Evolutionary conservation across 768 basidiomycete species (phyloP).

Genomic region (Asterophora parasitica): DNA sequence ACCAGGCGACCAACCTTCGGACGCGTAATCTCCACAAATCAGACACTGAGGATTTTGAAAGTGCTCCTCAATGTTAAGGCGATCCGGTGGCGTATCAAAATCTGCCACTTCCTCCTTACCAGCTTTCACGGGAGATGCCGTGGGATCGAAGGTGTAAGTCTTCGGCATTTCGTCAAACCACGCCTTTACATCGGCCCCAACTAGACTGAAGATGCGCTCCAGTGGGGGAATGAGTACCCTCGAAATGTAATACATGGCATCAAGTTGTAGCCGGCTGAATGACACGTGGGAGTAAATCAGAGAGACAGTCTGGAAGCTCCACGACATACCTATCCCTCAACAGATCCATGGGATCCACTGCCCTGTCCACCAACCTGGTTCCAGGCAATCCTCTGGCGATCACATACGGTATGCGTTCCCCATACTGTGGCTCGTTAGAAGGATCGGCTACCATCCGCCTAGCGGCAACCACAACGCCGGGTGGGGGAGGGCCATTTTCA

Average conservation of each 20-base stretch:
- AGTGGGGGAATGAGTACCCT: slow-evolving; percentile 85
- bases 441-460: slow-evolving; percentile 69
- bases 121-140: slow-evolving; percentile 25
- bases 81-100: slow-evolving; percentile 26
- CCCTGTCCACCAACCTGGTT: slow-evolving; percentile 67
- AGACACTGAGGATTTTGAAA: slow-evolving; percentile 69
- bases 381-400: slow-evolving; percentile 65
- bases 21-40: slow-evolving; percentile 54
- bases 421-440: slow-evolving; percentile 84
- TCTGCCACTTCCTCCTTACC: slow-evolving; percentile 8
- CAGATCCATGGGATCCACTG: slow-evolving; percentile 68
- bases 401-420: slow-evolving; percentile 90
- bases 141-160: slow-evolving; percentile 27
- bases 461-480: slow-evolving; percentile 87
- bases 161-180: slow-evolving; percentile 92
- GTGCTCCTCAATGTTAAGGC: slow-evolving; percentile 66
- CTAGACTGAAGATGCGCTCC: slow-evolving; percentile 84
- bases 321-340: slow-evolving; percentile 52
- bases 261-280: slow-evolving; percentile 65
- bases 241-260: slow-evolving; percentile 85
- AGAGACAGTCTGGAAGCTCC: background rate
- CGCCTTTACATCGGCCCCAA: slow-evolving; percentile 78
- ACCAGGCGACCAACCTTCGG: slow-evolving; percentile 37
- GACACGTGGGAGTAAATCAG: too few relatives aligned
- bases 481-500: slow-evolving; percentile 80